These are phyloP conservation scores for Cyanidiococcus yangmingshanensis DNA, from an alignment of 23 red algal genomes.

Conservation along the genomic window DNA sequence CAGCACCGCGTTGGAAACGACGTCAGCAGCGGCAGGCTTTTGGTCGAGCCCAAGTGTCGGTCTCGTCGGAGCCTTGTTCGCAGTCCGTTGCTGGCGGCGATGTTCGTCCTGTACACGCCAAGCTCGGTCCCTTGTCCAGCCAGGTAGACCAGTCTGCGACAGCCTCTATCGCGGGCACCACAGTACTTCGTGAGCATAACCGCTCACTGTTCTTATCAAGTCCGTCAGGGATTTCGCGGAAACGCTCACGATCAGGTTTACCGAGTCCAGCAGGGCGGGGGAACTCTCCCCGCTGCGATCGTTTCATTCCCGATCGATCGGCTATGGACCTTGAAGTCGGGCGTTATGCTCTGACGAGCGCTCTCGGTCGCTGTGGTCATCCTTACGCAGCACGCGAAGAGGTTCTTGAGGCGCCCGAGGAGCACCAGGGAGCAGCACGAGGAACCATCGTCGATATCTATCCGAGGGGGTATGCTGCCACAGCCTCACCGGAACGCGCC, in stretches of 20 bases:
- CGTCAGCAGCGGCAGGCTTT: neutral
- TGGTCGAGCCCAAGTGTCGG: neutral
- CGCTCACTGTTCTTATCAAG: neutral
- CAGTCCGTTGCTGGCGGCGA: neutral
- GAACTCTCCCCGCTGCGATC: constrained; percentile 31
- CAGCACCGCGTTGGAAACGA: constrained; percentile 5
- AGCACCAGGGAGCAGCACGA: neutral
- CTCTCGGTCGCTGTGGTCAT: neutral
- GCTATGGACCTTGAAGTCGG: constrained; percentile 82
- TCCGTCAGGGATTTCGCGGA: neutral
- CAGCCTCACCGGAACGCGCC: neutral
- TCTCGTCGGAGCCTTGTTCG: neutral
- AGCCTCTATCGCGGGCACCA: neutral
- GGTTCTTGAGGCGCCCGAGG: neutral
- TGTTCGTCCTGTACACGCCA: neutral
- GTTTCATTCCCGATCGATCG: constrained; percentile 82
- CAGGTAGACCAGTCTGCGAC: neutral
- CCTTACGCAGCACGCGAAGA: neutral
- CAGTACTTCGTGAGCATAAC: neutral
- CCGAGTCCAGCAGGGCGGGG: neutral
- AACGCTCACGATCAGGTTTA: neutral
- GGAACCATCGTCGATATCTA: neutral
- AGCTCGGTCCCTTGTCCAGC: no score
- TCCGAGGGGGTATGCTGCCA: neutral
- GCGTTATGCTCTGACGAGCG: constrained; percentile 31